Percentiles rank a stretch among this genome's conserved stretches.
Evolutionary conservation across 805 yeast species (phyloP).

Genomic region (Wickerhamiella parazyma): DNA sequence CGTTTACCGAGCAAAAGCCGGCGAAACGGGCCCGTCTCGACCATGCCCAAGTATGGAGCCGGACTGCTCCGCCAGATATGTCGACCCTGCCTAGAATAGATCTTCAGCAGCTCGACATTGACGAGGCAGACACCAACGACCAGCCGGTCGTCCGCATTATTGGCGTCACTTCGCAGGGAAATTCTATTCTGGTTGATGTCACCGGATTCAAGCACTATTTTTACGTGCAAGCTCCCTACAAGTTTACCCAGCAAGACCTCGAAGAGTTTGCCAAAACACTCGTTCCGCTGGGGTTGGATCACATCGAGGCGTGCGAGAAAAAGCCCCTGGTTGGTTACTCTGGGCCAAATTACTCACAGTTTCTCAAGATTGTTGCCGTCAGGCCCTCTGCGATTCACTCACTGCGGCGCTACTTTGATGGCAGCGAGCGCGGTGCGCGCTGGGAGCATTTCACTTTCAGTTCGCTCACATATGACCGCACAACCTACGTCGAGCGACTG

Average conservation of each 20-base stretch:
- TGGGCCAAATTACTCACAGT: conserved; percentile 64
- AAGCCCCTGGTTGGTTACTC: conserved; percentile 92
- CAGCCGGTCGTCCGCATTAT: conserved; percentile 52
- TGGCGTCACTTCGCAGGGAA: conserved; percentile 80
- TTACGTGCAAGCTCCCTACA: conserved; percentile 81
- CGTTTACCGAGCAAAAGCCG: background rate
- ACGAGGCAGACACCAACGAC: conserved; percentile 53
- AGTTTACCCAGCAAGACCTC: conserved; percentile 47
- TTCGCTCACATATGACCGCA: conserved; percentile 66
- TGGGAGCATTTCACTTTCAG: conserved; percentile 10
- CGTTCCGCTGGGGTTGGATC: conserved; percentile 15
- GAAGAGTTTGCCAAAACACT: conserved; percentile 26
- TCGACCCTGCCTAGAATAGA: background rate
- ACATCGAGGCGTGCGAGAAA: conserved; percentile 51
- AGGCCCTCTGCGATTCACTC: conserved; percentile 55
- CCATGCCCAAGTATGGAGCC: conserved; percentile 4
- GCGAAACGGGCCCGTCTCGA: background rate
- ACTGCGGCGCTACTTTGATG: conserved; percentile 52
- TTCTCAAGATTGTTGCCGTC: conserved; percentile 55
- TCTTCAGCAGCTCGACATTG: conserved; percentile 83
- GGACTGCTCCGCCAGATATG: background rate
- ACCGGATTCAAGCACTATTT: conserved; percentile 81
- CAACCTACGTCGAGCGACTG: conserved; percentile 69
- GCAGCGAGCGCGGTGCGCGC: background rate
- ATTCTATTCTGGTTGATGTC: conserved; percentile 81